Evolutionary conservation across 2,329 filamentous ascomycete genomes (phyloP).

Genomic region (Epicoccum sorghinum): DNA sequence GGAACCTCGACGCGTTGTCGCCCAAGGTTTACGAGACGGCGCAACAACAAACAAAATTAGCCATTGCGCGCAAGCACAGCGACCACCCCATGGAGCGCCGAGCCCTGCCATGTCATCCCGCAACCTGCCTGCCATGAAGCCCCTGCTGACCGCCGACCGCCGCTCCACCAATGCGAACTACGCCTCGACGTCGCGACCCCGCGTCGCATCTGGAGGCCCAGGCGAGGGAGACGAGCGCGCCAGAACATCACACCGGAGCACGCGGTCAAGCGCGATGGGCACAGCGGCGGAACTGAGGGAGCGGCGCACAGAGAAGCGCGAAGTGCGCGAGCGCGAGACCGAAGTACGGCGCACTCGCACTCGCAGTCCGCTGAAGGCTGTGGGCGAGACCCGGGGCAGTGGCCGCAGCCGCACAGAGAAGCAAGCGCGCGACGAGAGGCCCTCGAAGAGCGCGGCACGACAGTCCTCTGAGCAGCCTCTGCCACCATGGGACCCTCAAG

Average conservation of each 20-base stretch:
- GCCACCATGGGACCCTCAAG: constrained; percentile 78
- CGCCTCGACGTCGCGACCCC: constrained; percentile 44
- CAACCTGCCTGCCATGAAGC: constrained; percentile 38
- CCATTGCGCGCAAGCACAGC: constrained; percentile 1
- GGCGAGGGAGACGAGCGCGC: constrained; percentile 39
- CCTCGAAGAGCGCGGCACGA: constrained; percentile 25
- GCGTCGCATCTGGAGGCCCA: constrained; percentile 36
- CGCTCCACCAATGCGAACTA: constrained; percentile 41
- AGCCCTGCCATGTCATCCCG: constrained; percentile 42
- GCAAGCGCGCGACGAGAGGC: constrained; percentile 24
- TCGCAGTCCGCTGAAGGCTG: constrained; percentile 46
- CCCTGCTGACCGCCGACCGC: constrained; percentile 38
- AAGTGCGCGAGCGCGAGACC: constrained; percentile 45
- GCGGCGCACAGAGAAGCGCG: constrained; percentile 43
- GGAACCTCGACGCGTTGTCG: constrained; percentile 13
- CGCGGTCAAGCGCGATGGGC: constrained; percentile 32
- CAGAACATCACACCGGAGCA: constrained; percentile 37
- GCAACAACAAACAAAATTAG: constrained; percentile 29
- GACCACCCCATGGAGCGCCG: constrained; percentile 34
- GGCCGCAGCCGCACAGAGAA: constrained; percentile 43
- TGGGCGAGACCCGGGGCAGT: constrained; percentile 41
- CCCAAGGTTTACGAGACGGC: constrained; percentile 8
- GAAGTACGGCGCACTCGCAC: constrained; percentile 44
- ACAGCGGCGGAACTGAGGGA: constrained; percentile 30
- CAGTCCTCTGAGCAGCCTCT: constrained; percentile 33